A percentile compares a stretch with the other conserved stretches of the same genome.
phyloP scores from a whole-genome alignment of 75 land plant species.

The Selaginella moellendorffii region DNA sequence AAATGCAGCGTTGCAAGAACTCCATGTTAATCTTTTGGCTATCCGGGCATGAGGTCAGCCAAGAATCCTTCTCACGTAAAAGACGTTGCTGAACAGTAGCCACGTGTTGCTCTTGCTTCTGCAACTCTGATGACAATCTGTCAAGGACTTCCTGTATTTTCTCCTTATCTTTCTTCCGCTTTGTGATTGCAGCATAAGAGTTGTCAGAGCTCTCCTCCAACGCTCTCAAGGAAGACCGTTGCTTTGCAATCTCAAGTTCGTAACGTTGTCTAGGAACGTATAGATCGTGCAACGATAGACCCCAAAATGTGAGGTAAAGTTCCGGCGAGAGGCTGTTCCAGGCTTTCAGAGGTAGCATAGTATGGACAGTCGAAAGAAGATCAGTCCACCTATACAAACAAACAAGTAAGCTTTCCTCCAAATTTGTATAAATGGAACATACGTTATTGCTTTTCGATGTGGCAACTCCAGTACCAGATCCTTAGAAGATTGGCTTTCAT shows the following conservation, averaged over 20 bases:
- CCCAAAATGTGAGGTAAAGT: slow-evolving; percentile 94
- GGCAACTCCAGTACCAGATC: slow-evolving; percentile 61
- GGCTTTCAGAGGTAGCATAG: slow-evolving; percentile 71
- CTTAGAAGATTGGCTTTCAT: too few species aligned
- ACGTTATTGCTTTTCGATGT: slow-evolving; percentile 43
- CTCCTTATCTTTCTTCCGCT: slow-evolving; percentile 96
- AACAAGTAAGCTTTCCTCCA: not conserved
- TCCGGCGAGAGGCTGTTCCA: slow-evolving; percentile 97
- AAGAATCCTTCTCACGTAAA: slow-evolving; percentile 74
- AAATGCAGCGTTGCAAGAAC: slow-evolving; percentile 96
- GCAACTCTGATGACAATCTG: slow-evolving; percentile 49
- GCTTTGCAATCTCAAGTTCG: slow-evolving; percentile 81
- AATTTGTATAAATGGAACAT: slow-evolving; percentile 13
- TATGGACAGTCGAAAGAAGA: slow-evolving; percentile 46
- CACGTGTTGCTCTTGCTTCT: slow-evolving; percentile 87
- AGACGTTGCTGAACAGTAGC: slow-evolving; percentile 63
- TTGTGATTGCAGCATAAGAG: slow-evolving; percentile 75
- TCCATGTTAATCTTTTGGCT: slow-evolving; percentile 91
- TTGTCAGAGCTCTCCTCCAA: slow-evolving; percentile 91
- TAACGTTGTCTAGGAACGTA: slow-evolving; percentile 85
- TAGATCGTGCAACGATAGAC: slow-evolving; percentile 82
- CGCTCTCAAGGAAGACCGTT: slow-evolving; percentile 72
- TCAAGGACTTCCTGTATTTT: slow-evolving; percentile 85
- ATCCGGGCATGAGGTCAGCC: slow-evolving; percentile 81
- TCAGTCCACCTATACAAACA: slow-evolving; percentile 72